Conservation (phyloP, 2,329 filamentous ascomycete genomes). For the Alternaria conjuncta region DNA sequence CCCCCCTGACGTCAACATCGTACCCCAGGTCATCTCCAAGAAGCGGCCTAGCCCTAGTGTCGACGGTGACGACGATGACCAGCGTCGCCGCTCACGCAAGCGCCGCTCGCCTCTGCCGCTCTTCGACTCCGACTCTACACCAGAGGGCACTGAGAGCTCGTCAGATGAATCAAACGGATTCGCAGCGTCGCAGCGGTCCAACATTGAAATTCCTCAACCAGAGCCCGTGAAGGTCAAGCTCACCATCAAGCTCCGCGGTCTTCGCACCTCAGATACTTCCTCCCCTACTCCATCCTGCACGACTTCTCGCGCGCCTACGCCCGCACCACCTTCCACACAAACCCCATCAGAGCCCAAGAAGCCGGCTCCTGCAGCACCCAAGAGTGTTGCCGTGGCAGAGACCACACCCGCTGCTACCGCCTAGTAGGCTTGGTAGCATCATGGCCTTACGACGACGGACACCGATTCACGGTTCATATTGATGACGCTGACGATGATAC, state of each 20-base stretch:
- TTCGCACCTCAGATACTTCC: slow-evolving; percentile 34
- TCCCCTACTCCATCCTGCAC: slow-evolving; percentile 25
- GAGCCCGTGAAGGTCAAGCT: slow-evolving; percentile 34
- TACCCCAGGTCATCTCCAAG: slow-evolving; percentile 40
- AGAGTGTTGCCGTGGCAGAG: slow-evolving; percentile 2
- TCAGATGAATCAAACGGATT: slow-evolving; percentile 44
- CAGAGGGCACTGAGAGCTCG: slow-evolving; percentile 44
- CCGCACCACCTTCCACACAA: not conserved
- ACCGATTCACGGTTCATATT: slow-evolving; percentile 14
- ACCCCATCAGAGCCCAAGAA: not conserved
- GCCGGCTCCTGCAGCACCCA: not conserved
- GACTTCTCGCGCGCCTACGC: slow-evolving; percentile 22
- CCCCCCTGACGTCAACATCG: slow-evolving; percentile 55
- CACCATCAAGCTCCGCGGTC: slow-evolving; percentile 42
- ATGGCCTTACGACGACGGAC: slow-evolving; percentile 16
- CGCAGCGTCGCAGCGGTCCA: slow-evolving; percentile 34
- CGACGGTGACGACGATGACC: slow-evolving; percentile 60
- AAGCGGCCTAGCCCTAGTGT: slow-evolving; percentile 59
- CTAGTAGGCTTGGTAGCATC: slow-evolving; percentile 12
- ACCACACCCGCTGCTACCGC: slow-evolving; percentile 14
- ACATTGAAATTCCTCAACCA: slow-evolving; percentile 25
- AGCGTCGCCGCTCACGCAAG: slow-evolving; percentile 58
- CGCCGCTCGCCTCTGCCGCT: slow-evolving; percentile 56
- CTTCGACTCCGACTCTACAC: slow-evolving; percentile 50
- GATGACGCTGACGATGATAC: slow-evolving; percentile 28